Base-by-base conservation (phyloP, 495 filamentous ascomycete species). In the Penicillium paradoxum region DNA sequence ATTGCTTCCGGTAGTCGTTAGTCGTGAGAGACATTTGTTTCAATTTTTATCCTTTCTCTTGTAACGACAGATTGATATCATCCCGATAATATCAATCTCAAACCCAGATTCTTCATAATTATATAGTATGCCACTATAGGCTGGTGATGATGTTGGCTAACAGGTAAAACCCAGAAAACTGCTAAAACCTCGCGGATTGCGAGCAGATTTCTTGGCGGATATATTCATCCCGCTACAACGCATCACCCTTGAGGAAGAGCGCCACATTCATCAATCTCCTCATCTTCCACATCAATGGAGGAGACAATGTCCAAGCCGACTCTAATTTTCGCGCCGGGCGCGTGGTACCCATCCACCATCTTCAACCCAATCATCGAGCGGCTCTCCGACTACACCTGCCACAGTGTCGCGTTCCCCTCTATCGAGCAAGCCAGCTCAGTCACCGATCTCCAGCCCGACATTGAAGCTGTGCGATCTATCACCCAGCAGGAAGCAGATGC, bases 291-390 rank as follows among this genome's bases (percentile, higher is more conserved):
- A 11, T 34, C 7, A 38, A 44, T 24, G 6, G n/a, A 22, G 15
- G 5, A 1, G 19, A 51, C 17, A 39, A 66, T 67, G 55, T 53
- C 62, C 2, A 71, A 70, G 43, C 68, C 69, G 2, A 63, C 62
- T 34, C 53, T 73, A 4, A 63, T 73, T 49, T 63, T 73, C 53
- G 52, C 56, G 30, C 66, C 67, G 2, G 71, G 71, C 32, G 69
- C 69, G 27, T 73, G 69, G 69, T 69, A 67, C 57, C 64, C 69
- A 6, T 50, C 66, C 14, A 63, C 64, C 1, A 54, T 62, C 5
- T 73, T 73, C 47, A 52, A 64, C 38, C 59, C 62, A 10, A 33
- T 72, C 9, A 60, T 66, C 36, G 42, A 55, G 13, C 46, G 60
- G 11, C 55, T 72, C 9, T 14, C 60, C 42, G 56, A 56, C 33